A percentile compares a stretch with the other conserved stretches of the same genome.
These are phyloP conservation scores for Neofusicoccum kwambonambiense DNA, from an alignment of 2,329 filamentous ascomycete species.

Conservation along the genomic window DNA sequence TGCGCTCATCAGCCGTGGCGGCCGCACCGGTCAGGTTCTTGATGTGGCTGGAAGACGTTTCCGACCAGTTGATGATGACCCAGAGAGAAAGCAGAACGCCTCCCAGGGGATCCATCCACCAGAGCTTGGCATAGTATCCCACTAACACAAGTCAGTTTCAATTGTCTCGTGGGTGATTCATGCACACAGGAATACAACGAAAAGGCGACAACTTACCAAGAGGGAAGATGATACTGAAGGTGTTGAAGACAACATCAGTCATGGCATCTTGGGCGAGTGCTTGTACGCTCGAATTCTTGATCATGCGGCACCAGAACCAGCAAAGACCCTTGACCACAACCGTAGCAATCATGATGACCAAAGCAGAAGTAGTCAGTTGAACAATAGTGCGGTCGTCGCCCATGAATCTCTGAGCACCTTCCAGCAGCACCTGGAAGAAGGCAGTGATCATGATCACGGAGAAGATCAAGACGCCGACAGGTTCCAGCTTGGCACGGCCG, in stretches of 20 bases:
- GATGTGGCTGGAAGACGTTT: slow-evolving; percentile 73
- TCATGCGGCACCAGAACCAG: slow-evolving; percentile 84
- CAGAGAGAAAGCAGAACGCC: slow-evolving; percentile 75
- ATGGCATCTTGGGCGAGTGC: slow-evolving; percentile 68
- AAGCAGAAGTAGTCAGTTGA: slow-evolving; percentile 68
- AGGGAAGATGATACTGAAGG: slow-evolving; percentile 83
- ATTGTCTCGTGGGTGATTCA: not conserved
- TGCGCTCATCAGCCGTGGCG: slow-evolving; percentile 76
- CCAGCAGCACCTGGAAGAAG: slow-evolving; percentile 73
- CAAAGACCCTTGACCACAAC: slow-evolving; percentile 78
- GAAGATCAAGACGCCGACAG: slow-evolving; percentile 77
- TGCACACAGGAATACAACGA: not conserved
- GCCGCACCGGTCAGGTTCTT: slow-evolving; percentile 77
- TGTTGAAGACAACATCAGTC: slow-evolving; percentile 86
- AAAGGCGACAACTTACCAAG: slow-evolving; percentile 50
- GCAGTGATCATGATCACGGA: slow-evolving; percentile 84
- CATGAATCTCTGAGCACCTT: slow-evolving; percentile 66
- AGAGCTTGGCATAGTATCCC: slow-evolving; percentile 72
- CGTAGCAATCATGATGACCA: slow-evolving; percentile 77
- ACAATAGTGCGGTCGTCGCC: slow-evolving; percentile 65
- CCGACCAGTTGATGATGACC: slow-evolving; percentile 77
- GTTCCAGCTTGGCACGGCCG: slow-evolving; percentile 73
- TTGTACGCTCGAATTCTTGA: slow-evolving; percentile 83
- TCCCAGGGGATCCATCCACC: slow-evolving; percentile 82
- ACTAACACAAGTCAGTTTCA: slow-evolving; percentile 40